Evolutionary conservation across 176 grass and related monocot species (phyloP), one percentile per base, ranked within the genome.

Genomic region (Coix lacrymajobi): DNA sequence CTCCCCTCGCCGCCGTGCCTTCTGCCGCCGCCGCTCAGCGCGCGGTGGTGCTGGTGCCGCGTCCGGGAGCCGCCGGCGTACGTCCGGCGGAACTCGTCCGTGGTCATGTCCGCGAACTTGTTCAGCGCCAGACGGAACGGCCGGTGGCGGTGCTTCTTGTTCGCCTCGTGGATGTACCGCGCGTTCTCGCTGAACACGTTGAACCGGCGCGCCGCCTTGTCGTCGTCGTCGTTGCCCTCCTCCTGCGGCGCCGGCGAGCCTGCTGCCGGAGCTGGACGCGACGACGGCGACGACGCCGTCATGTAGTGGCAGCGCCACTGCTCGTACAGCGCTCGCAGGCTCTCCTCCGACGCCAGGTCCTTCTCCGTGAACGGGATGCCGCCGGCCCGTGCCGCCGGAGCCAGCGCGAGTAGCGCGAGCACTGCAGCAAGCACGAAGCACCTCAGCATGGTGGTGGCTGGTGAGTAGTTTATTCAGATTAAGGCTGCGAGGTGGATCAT

Each of bases 91-190:
- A 94, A 94, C 89, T 97, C 91, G 25, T 97, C 84, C 13, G 44
- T 84, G 5, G 89, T 88, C 91, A 93, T 81, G 91, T 97, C 94
- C 13, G 78, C 91, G 73, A 97, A 97, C 86, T 97, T 94, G 82
- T 97, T 97, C 8, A 94, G 66, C 17, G 75, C 84, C 22, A 97
- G 88, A 79, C 84, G 84, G 78, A 88, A 97, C 10, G 91, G 79
- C 48, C 78, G 69, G 66, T n/a, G n/a, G n/a, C n/a, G n/a, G 64
- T 67, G 87, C 66, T 56, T 78, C 76, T 84, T 88, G 85, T 97
- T 92, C n/a, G 57, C 83, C 41, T 90, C 82, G 83, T 90, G 76
- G 49, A 97, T 67, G 85, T 90, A 92, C 70, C 66, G 76, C 41
- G 6, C 89, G 84, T 97, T 97, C 79, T 90, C 82, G 79, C 80